Evolutionary conservation across 306 rosid genomes (phyloP).

Genomic region (Dicorynia guianensis): DNA sequence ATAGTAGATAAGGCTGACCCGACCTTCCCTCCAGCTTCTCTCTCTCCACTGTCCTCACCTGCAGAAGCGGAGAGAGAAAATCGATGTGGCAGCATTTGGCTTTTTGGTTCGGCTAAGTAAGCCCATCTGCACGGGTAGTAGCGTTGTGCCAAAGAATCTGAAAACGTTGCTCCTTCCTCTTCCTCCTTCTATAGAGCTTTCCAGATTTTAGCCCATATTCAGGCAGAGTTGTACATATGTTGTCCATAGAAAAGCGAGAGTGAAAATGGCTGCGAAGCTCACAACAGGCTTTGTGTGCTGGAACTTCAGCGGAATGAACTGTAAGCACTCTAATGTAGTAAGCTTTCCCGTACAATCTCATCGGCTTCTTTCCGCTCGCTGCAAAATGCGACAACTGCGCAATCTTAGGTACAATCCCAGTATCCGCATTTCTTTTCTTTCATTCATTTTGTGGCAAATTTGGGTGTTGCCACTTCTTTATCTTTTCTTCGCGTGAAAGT

Average conservation of each 20-base stretch:
- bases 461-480: not conserved
- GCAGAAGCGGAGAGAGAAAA: not conserved
- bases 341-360: constrained; percentile 46
- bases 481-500: not conserved
- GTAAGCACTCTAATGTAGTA: constrained; percentile 14
- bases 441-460: not conserved
- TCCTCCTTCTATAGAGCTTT: not conserved
- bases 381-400: constrained; percentile 67
- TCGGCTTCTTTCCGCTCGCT: constrained; percentile 56
- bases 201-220: not conserved
- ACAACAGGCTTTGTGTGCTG: constrained; percentile 64
- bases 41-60: not conserved
- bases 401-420: constrained; percentile 51
- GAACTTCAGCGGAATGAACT: constrained; percentile 49
- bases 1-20: too few relatives aligned
- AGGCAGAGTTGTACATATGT: not conserved
- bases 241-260: not conserved
- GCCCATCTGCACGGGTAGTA: not conserved
- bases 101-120: too few relatives aligned
- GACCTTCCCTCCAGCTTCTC: not conserved
- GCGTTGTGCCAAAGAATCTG: not conserved
- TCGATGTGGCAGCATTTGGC: not conserved
- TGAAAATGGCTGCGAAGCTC: constrained; percentile 65
- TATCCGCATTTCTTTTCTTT: not conserved
- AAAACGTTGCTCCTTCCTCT: not conserved